Conservation (phyloP, 1,284 basidiomycete genomes). For the Somion occarium region DNA sequence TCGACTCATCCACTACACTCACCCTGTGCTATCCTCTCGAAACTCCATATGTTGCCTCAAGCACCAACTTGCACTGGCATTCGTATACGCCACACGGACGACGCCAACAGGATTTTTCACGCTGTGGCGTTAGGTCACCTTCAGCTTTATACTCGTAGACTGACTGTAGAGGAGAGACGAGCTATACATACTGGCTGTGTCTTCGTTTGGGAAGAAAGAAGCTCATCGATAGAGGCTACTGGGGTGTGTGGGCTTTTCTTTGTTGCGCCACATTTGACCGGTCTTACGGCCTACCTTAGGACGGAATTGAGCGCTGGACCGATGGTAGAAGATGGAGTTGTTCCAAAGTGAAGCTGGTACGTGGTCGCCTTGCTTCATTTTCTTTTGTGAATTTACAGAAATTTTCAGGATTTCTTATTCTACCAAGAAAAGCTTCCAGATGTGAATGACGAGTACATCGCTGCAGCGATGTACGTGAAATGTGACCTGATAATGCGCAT, state of each 20-base stretch:
- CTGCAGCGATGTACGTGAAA: conserved; percentile 18
- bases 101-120: conserved; percentile 41
- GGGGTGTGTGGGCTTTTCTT: conserved; percentile 25
- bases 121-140: conserved; percentile 33
- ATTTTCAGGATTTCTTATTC: conserved; percentile 31
- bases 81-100: conserved; percentile 33
- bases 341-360: conserved; percentile 69
- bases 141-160: conserved; percentile 36
- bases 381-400: neutral
- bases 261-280: neutral
- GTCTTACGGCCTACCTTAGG: conserved; percentile 20
- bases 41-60: neutral
- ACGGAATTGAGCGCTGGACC: conserved; percentile 70
- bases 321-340: conserved; percentile 62
- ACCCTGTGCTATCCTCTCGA: neutral
- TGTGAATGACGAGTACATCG: conserved; percentile 23
- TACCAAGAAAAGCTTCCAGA: conserved; percentile 37
- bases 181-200: conserved; percentile 38
- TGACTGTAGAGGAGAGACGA: conserved; percentile 39
- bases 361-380: conserved; percentile 17
- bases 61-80: conserved; percentile 39
- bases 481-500: too few relatives aligned
- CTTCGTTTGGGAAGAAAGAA: conserved; percentile 44
- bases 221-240: conserved; percentile 31
- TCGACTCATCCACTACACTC: too few relatives aligned